These are phyloP conservation scores for Polyplosphaeria fusca DNA, from an alignment of 495 filamentous ascomycete genomes.

Conservation along the genomic window DNA sequence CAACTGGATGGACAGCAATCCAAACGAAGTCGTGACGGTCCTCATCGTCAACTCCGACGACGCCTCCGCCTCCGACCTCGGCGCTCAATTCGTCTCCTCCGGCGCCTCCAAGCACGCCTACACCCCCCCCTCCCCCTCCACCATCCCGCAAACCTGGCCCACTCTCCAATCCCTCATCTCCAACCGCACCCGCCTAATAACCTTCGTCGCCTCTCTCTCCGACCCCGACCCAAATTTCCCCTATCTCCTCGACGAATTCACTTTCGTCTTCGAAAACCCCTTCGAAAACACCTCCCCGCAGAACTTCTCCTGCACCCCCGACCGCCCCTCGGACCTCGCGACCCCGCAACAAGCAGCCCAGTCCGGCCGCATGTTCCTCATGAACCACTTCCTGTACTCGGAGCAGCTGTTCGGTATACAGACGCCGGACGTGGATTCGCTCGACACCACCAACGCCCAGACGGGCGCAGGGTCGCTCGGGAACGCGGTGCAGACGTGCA, in stretches of 20 bases:
- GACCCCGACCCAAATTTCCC: constrained; percentile 30
- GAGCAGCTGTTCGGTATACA: constrained; percentile 33
- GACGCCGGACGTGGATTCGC: constrained; percentile 32
- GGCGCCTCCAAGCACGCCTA: constrained; percentile 39
- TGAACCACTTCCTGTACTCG: constrained; percentile 43
- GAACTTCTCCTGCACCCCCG: constrained; percentile 37
- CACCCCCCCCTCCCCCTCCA: constrained; percentile 22
- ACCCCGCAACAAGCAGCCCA: constrained; percentile 26
- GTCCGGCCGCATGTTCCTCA: constrained; percentile 39
- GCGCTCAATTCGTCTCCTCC: constrained; percentile 34
- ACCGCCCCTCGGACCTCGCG: constrained; percentile 32
- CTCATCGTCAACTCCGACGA: constrained; percentile 41
- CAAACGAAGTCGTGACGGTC: constrained; percentile 44
- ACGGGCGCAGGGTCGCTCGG: constrained; percentile 36
- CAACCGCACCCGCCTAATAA: constrained; percentile 39
- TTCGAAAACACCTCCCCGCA: constrained; percentile 36
- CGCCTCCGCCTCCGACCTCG: constrained; percentile 30
- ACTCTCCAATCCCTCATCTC: constrained; percentile 39
- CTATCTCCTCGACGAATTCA: constrained; percentile 44
- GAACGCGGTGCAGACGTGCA: constrained; percentile 25
- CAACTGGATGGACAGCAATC: constrained; percentile 40
- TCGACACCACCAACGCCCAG: constrained; percentile 33
- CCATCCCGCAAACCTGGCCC: constrained; percentile 36
- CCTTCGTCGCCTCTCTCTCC: constrained; percentile 37
- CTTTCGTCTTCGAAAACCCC: constrained; percentile 42